Conservation (phyloP, 1,284 basidiomycete species). For the Fomitopsis pinicola region DNA sequence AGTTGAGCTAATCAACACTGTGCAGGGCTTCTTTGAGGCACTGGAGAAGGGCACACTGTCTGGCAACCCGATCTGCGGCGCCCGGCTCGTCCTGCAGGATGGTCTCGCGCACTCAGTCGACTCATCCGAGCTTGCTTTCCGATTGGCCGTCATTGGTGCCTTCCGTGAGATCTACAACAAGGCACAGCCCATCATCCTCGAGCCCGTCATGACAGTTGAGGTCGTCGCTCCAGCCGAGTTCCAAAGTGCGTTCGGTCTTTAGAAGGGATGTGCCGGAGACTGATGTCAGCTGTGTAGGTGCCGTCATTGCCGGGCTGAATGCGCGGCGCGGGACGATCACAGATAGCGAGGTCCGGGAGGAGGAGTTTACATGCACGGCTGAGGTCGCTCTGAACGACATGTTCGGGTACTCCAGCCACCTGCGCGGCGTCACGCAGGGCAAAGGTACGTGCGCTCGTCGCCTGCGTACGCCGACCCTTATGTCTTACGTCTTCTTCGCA, state of each 20-base stretch:
- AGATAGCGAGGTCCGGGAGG: constrained; percentile 95
- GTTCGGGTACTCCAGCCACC: constrained; percentile 94
- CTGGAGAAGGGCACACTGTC: constrained; percentile 89
- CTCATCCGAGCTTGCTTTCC: constrained; percentile 96
- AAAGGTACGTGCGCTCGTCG: constrained; percentile 53
- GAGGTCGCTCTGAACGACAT: constrained; percentile 98
- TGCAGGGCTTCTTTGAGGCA: constrained; percentile 91
- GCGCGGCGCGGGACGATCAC: constrained; percentile 92
- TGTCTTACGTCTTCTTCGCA: constrained; percentile 14
- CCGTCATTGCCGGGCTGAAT: constrained; percentile 94
- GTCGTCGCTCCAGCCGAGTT: constrained; percentile 96
- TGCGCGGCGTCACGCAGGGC: constrained; percentile 93
- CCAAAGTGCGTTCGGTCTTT: constrained; percentile 61
- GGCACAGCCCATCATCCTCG: constrained; percentile 81
- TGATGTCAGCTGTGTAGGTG: constrained; percentile 36
- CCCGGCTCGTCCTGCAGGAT: constrained; percentile 88
- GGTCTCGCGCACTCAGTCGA: constrained; percentile 95
- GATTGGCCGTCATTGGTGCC: constrained; percentile 85
- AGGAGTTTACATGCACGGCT: constrained; percentile 91
- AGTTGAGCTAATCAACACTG: background rate
- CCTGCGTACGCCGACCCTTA: background rate
- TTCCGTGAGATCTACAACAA: constrained; percentile 89
- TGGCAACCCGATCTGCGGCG: constrained; percentile 87
- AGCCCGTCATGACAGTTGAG: constrained; percentile 99
- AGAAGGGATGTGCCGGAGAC: background rate